Evolutionary conservation across 768 basidiomycete genomes (phyloP).

Genomic region (Podaxis sp.): DNA sequence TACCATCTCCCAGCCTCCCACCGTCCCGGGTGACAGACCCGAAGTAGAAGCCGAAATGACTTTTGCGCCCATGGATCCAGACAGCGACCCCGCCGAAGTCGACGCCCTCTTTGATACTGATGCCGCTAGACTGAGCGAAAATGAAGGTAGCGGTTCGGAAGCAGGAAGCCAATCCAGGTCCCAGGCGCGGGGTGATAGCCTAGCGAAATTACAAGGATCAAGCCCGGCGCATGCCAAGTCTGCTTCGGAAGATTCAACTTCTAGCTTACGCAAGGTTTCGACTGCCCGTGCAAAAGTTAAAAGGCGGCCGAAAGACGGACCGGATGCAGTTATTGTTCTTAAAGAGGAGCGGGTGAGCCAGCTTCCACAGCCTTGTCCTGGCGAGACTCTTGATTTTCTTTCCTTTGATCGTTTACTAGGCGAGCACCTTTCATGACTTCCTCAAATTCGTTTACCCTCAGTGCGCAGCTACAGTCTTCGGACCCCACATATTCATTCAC

Average conservation of each 20-base stretch:
- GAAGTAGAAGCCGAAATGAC: constrained; percentile 51
- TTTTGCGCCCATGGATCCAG: constrained; percentile 58
- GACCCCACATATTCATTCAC: not conserved
- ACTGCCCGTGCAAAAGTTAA: constrained; percentile 40
- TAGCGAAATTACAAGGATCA: constrained; percentile 60
- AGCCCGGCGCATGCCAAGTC: constrained; percentile 14
- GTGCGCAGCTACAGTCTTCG: constrained; percentile 42
- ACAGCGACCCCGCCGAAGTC: constrained; percentile 46
- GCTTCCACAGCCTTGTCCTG: not conserved
- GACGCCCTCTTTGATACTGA: constrained; percentile 43
- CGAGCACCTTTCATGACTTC: constrained; percentile 89
- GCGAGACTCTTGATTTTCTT: not conserved
- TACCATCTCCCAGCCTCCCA: constrained; percentile 77
- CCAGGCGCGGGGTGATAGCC: constrained; percentile 49
- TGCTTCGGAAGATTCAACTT: constrained; percentile 16
- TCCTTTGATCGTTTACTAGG: constrained; percentile 35
- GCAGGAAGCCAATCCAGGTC: constrained; percentile 28
- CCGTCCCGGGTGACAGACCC: constrained; percentile 50
- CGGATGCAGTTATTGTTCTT: constrained; percentile 85
- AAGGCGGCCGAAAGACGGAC: constrained; percentile 46
- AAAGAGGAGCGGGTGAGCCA: constrained; percentile 78
- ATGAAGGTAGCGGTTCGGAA: constrained; percentile 31
- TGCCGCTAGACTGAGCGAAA: constrained; percentile 33
- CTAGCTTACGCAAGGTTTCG: constrained; percentile 16
- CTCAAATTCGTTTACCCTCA: constrained; percentile 93